Evolutionary conservation across 2,329 filamentous ascomycete genomes (phyloP).

Genomic region (Stemphylium lycopersici): DNA sequence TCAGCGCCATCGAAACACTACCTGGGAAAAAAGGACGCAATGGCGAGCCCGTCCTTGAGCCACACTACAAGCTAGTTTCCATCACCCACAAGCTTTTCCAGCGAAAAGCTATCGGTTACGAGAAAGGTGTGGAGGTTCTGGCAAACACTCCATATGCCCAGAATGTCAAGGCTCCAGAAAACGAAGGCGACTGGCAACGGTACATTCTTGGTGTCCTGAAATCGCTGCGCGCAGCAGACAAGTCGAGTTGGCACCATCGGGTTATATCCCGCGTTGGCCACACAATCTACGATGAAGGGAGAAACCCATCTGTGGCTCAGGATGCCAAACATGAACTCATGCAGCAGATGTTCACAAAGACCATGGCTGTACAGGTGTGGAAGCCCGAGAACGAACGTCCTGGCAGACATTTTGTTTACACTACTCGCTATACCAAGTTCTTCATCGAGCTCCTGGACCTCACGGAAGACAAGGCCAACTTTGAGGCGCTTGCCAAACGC

Average conservation of each 20-base stretch:
- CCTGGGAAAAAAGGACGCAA: conserved; percentile 66
- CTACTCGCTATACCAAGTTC: conserved; percentile 82
- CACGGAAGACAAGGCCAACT: conserved; percentile 73
- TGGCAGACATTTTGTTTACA: conserved; percentile 91
- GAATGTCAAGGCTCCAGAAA: conserved; percentile 56
- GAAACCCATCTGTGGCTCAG: conserved; percentile 58
- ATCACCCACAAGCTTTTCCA: conserved; percentile 81
- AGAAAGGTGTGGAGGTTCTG: conserved; percentile 58
- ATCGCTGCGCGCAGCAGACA: conserved; percentile 72
- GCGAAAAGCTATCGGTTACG: conserved; percentile 51
- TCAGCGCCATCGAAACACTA: conserved; percentile 65
- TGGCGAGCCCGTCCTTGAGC: conserved; percentile 83
- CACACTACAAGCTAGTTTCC: conserved; percentile 89
- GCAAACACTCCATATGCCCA: conserved; percentile 61
- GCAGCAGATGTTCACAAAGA: conserved; percentile 88
- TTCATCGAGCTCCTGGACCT: conserved; percentile 77
- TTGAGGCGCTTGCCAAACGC: conserved; percentile 79
- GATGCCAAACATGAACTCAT: conserved; percentile 80
- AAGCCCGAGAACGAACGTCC: conserved; percentile 85
- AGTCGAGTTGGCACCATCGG: conserved; percentile 93
- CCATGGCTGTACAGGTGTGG: conserved; percentile 94
- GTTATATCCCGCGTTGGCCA: conserved; percentile 78
- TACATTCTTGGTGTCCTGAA: conserved; percentile 70
- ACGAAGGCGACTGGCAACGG: conserved; percentile 61
- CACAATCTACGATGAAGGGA: conserved; percentile 64